These are phyloP conservation scores for Porphyrellus sp. DNA, from an alignment of 1,284 basidiomycete species.

Conservation along the genomic window DNA sequence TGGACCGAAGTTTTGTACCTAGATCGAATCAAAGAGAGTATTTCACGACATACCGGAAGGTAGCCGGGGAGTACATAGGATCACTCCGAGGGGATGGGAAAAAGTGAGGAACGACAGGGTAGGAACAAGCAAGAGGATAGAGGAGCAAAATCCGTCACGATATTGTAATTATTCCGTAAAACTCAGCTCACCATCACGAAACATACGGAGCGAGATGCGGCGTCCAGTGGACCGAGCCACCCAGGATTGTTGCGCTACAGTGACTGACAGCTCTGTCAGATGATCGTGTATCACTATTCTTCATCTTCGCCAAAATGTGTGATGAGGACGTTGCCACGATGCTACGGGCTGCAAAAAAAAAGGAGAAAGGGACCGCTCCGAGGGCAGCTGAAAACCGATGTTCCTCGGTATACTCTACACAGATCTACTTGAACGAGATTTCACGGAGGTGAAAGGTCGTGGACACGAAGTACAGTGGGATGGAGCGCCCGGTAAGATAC, in stretches of 20 bases:
- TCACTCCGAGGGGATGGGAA: not conserved
- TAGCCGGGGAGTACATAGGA: slow-evolving; percentile 1
- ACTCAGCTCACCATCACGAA: slow-evolving; percentile 26
- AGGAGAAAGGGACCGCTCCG: not conserved
- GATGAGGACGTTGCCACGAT: slow-evolving; percentile 1
- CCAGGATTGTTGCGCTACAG: slow-evolving; percentile 11
- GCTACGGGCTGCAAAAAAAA: not conserved
- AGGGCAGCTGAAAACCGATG: not conserved
- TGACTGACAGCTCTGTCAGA: slow-evolving; percentile 23
- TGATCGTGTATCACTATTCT: slow-evolving; percentile 4
- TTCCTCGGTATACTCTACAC: not conserved
- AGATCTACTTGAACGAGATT: not conserved
- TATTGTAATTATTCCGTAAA: slow-evolving; percentile 37
- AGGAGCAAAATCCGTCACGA: slow-evolving; percentile 20
- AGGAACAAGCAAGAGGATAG: not conserved
- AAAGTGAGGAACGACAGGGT: slow-evolving; percentile 2
- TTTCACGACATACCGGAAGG: not conserved
- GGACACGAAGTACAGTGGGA: not conserved
- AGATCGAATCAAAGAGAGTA: not conserved
- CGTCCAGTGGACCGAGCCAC: slow-evolving; percentile 5
- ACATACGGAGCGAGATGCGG: slow-evolving; percentile 22
- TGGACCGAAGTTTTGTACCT: slow-evolving; percentile 12
- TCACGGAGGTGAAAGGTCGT: slow-evolving; percentile 1
- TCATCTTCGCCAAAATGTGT: slow-evolving; percentile 10
- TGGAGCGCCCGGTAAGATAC: slow-evolving; percentile 9